Conservation (phyloP, 1,139 yeast genomes). For the Debaryomyces singareniensis region DNA sequence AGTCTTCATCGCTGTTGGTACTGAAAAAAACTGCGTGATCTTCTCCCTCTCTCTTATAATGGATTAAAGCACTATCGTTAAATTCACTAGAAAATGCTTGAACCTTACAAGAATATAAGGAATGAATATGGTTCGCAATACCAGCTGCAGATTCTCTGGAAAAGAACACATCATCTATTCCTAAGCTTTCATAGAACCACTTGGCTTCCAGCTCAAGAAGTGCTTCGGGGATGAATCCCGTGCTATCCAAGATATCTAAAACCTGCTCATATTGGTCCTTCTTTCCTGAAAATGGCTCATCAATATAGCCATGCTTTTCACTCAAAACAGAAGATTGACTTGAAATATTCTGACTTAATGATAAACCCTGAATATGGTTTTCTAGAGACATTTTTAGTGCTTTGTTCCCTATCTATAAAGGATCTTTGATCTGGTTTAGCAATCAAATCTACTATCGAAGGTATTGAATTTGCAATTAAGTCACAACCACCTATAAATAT, state of each 20-base stretch:
- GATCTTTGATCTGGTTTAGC: no score
- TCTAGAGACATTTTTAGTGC: not conserved
- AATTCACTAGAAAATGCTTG: constrained; percentile 59
- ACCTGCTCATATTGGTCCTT: constrained; percentile 77
- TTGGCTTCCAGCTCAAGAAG: constrained; percentile 79
- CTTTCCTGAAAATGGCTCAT: constrained; percentile 73
- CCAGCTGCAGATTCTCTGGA: constrained; percentile 78
- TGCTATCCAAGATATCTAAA: constrained; percentile 71
- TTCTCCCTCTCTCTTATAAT: constrained; percentile 67
- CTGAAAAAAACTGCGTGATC: constrained; percentile 93
- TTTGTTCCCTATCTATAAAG: no score
- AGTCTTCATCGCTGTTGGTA: constrained; percentile 38
- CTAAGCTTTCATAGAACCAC: constrained; percentile 85
- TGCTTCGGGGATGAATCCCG: constrained; percentile 85
- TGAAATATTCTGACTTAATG: constrained; percentile 20
- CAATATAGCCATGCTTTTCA: constrained; percentile 57
- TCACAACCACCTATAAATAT: no score
- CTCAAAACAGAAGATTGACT: constrained; percentile 29
- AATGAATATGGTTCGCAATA: constrained; percentile 77
- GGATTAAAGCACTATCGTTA: constrained; percentile 48
- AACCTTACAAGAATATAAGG: constrained; percentile 87
- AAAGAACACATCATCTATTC: constrained; percentile 89
- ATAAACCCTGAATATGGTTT: constrained; percentile 8
- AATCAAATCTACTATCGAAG: no score
- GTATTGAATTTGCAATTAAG: no score